phyloP scores from a whole-genome alignment of 306 rosid genomes.

The Vigna hirtella region DNA sequence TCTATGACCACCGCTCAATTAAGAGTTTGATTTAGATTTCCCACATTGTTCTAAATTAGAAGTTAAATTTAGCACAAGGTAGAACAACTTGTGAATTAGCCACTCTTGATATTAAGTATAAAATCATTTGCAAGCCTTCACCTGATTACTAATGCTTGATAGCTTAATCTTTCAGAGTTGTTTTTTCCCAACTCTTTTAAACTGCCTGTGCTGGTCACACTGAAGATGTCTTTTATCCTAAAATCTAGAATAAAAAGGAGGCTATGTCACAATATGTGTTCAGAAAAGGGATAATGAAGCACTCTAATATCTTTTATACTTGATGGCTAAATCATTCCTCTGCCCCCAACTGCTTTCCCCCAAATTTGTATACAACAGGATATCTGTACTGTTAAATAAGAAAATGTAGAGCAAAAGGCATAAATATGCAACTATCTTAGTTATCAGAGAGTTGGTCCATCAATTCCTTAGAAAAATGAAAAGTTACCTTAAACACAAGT shows the following conservation, averaged over 20 bases:
- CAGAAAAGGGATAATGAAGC: constrained; percentile 4
- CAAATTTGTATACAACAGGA: constrained; percentile 1
- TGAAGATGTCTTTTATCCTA: neutral
- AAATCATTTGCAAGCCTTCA: constrained; percentile 1
- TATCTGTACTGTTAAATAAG: neutral
- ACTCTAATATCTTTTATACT: constrained; percentile 9
- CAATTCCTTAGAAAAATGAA: constrained; percentile 11
- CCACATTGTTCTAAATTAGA: neutral
- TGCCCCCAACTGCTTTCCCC: neutral
- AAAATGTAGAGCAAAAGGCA: neutral
- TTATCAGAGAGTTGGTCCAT: constrained; percentile 6
- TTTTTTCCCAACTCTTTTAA: constrained; percentile 9
- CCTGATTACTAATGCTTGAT: neutral
- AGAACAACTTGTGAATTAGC: neutral
- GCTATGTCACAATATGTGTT: constrained; percentile 19
- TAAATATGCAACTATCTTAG: constrained; percentile 1
- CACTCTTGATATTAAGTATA: neutral
- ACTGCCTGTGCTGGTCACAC: neutral
- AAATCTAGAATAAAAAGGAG: neutral
- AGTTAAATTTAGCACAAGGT: neutral
- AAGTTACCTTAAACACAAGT: constrained; percentile 26
- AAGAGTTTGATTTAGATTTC: constrained; percentile 6
- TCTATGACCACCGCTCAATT: neutral
- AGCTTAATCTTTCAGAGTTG: neutral
- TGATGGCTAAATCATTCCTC: constrained; percentile 3